Percentiles rank a stretch among this genome's conserved stretches.
phyloP scores from a whole-genome alignment of 352 stramenopile genomes.

The Albugo candida region DNA sequence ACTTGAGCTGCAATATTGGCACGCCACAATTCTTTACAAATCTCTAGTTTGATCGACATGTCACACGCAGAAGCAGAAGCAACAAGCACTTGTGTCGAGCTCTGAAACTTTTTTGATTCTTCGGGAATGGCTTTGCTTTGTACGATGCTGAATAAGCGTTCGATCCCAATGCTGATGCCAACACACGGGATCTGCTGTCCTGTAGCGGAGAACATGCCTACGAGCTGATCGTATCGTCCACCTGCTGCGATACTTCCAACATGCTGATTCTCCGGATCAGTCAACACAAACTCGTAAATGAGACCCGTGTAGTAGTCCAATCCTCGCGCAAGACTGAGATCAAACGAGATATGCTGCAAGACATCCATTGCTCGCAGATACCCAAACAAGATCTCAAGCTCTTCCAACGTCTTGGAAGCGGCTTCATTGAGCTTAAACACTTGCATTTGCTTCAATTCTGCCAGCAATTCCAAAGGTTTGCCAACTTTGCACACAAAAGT shows the following conservation, averaged over 20 bases:
- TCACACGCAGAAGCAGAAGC: slow-evolving; percentile 71
- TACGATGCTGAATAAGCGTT: slow-evolving; percentile 97
- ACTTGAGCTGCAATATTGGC: slow-evolving; percentile 92
- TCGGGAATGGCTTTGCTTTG: slow-evolving; percentile 74
- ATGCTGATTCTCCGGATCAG: slow-evolving; percentile 53
- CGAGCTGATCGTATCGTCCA: slow-evolving; percentile 96
- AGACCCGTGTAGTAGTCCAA: slow-evolving; percentile 99
- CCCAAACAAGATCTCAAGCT: slow-evolving; percentile 90
- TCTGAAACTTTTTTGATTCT: slow-evolving; percentile 12
- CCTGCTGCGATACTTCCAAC: slow-evolving; percentile 95
- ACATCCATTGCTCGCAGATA: slow-evolving; percentile 96
- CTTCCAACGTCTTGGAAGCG: slow-evolving; percentile 71
- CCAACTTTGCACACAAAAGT: slow-evolving; percentile 85
- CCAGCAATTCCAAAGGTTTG: slow-evolving; percentile 71
- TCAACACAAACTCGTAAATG: slow-evolving; percentile 97
- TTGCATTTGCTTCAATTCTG: slow-evolving; percentile 40
- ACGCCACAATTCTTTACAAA: slow-evolving; percentile 74
- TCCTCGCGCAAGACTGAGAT: slow-evolving; percentile 91
- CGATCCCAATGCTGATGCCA: slow-evolving; percentile 95
- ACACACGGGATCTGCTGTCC: slow-evolving; percentile 94
- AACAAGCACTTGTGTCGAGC: slow-evolving; percentile 85
- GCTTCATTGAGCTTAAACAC: slow-evolving; percentile 84
- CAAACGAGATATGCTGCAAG: slow-evolving; percentile 88
- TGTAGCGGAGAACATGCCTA: slow-evolving; percentile 93
- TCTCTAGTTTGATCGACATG: slow-evolving; percentile 35